Conservation (phyloP, 2,329 filamentous ascomycete genomes). For the Davidsoniella neocaledoniae region DNA sequence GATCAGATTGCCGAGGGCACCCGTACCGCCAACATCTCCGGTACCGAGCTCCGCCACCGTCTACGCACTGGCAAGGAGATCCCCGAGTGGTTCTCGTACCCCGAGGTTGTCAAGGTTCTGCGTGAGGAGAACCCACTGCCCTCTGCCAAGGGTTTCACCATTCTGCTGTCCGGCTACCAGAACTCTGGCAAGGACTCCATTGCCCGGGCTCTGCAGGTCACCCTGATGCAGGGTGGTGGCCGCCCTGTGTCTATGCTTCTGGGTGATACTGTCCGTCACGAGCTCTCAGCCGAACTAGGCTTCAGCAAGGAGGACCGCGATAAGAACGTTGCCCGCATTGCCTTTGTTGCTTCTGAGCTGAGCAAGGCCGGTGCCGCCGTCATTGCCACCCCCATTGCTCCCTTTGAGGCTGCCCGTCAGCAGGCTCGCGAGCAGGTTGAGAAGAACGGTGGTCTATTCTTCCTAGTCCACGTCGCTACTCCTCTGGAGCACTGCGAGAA, state of each 20-base stretch:
- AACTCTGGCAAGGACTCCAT: constrained; percentile 97
- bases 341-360: constrained; percentile 88
- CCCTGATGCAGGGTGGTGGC: constrained; percentile 93
- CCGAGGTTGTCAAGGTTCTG: constrained; percentile 91
- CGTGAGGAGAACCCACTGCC: constrained; percentile 91
- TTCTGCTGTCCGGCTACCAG: constrained; percentile 93
- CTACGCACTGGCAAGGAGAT: constrained; percentile 87
- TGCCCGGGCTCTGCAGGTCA: constrained; percentile 86
- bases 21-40: constrained; percentile 76
- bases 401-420: constrained; percentile 63
- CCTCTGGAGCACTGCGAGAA: constrained; percentile 84
- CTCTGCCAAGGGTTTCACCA: constrained; percentile 84
- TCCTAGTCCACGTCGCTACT: constrained; percentile 87
- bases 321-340: constrained; percentile 89
- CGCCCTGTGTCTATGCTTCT: constrained; percentile 87
- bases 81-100: constrained; percentile 99
- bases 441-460: constrained; percentile 71
- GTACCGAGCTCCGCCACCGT: constrained; percentile 79
- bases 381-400: constrained; percentile 90
- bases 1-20: constrained; percentile 73
- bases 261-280: constrained; percentile 84
- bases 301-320: constrained; percentile 87
- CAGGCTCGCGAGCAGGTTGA: constrained; percentile 72
- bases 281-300: constrained; percentile 87
- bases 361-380: constrained; percentile 86